Evolutionary conservation across 305 asterid genomes (phyloP).

Genomic region (Stenogyne calaminthoides): DNA sequence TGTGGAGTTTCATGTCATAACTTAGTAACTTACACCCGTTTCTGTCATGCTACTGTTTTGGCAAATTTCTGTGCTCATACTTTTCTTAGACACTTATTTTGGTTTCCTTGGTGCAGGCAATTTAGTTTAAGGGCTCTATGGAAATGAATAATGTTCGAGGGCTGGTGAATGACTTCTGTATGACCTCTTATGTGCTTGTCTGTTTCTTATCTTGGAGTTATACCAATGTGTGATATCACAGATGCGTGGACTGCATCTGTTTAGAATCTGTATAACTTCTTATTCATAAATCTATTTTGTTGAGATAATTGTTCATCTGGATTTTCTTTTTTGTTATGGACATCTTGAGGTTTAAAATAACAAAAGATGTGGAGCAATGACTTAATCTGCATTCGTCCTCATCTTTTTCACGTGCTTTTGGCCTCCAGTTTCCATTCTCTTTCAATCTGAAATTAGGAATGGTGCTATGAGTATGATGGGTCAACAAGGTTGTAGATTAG

Average conservation of each 20-base stretch:
- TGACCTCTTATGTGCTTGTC: slow-evolving; percentile 22
- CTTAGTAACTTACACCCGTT: background rate
- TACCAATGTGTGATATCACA: background rate
- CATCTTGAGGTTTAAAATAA: background rate
- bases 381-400: background rate
- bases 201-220: background rate
- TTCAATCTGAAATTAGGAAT: background rate
- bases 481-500: background rate
- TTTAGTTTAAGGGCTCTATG: slow-evolving; percentile 11
- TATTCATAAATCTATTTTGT: slow-evolving; percentile 13
- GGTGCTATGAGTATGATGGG: background rate
- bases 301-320: background rate
- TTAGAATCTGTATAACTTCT: background rate
- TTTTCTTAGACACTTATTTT: slow-evolving; percentile 13
- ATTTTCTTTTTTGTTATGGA: slow-evolving; percentile 4
- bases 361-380: background rate
- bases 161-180: slow-evolving; percentile 21
- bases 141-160: slow-evolving; percentile 27
- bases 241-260: slow-evolving; percentile 15
- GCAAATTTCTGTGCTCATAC: background rate
- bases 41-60: background rate
- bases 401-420: background rate
- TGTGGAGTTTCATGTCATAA: background rate
- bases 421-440: background rate
- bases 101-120: slow-evolving; percentile 35